These are phyloP conservation scores for Cutaneotrichosporon sp. DNA, from an alignment of 1,284 basidiomycete genomes.

Conservation along the genomic window DNA sequence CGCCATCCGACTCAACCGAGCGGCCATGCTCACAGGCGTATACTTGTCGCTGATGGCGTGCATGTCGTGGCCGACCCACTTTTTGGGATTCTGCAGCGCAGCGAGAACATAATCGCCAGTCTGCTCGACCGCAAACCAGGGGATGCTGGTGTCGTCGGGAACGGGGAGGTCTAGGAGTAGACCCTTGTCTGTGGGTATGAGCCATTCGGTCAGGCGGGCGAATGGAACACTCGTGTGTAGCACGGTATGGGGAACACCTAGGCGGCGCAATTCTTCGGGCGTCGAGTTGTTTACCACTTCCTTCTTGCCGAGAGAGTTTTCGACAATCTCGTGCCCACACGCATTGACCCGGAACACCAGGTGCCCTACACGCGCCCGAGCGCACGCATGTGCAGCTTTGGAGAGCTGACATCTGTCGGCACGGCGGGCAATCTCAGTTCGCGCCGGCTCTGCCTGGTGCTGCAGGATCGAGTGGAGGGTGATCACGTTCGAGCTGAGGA, in stretches of 20 bases:
- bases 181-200: slow-evolving; percentile 13
- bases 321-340: slow-evolving; percentile 27
- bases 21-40: slow-evolving; percentile 33
- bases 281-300: slow-evolving; percentile 11
- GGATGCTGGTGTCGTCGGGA: slow-evolving; percentile 34
- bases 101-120: slow-evolving; percentile 41
- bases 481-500: slow-evolving; percentile 26
- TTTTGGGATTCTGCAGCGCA: slow-evolving; percentile 34
- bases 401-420: slow-evolving; percentile 23
- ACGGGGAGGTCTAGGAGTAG: slow-evolving; percentile 32
- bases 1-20: slow-evolving; percentile 25
- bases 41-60: slow-evolving; percentile 30
- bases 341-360: slow-evolving; percentile 25
- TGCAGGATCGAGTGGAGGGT: slow-evolving; percentile 25
- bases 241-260: slow-evolving; percentile 31
- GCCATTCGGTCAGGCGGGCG: slow-evolving; percentile 20
- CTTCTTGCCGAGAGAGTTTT: slow-evolving; percentile 17
- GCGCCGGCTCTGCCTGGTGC: slow-evolving; percentile 25
- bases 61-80: slow-evolving; percentile 43
- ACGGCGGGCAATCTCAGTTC: slow-evolving; percentile 24
- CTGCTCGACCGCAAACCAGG: slow-evolving; percentile 38
- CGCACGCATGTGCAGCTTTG: slow-evolving; percentile 25
- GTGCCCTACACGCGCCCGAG: slow-evolving; percentile 21
- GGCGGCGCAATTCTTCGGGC: slow-evolving; percentile 31
- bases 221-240: slow-evolving; percentile 29